Evolutionary conservation across 2,329 filamentous ascomycete genomes (phyloP).

Genomic region (Paraphoma chrysanthemicola): DNA sequence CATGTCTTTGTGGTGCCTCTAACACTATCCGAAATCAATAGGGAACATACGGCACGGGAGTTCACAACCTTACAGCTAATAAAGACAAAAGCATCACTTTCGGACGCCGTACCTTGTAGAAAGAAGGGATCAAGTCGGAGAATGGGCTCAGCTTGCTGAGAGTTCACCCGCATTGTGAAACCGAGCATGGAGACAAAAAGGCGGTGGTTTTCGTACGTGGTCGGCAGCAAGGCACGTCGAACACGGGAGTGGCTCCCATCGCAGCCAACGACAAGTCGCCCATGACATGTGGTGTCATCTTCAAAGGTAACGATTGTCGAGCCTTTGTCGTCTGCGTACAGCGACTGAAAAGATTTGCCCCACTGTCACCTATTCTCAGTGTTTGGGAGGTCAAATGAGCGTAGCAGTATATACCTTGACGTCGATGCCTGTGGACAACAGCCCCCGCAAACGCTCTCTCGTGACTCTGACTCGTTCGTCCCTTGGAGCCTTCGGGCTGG

Average conservation of each 20-base stretch:
- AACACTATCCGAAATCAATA: slow-evolving; percentile 3
- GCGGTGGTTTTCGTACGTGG: not conserved
- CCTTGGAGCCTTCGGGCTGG: slow-evolving; percentile 6
- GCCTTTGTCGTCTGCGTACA: slow-evolving; percentile 1
- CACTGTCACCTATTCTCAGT: slow-evolving; percentile 2
- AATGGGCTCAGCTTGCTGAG: slow-evolving; percentile 11
- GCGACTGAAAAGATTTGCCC: slow-evolving; percentile 9
- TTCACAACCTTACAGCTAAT: slow-evolving; percentile 1
- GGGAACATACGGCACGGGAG: not conserved
- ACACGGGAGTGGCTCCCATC: slow-evolving; percentile 15
- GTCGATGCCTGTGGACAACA: slow-evolving; percentile 13
- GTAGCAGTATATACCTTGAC: slow-evolving; percentile 2
- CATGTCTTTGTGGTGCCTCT: slow-evolving; percentile 3
- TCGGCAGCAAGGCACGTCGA: not conserved
- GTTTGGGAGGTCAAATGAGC: not conserved
- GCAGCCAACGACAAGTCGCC: slow-evolving; percentile 15
- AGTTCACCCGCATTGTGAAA: slow-evolving; percentile 10
- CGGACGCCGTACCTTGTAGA: slow-evolving; percentile 10
- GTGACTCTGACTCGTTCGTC: slow-evolving; percentile 12
- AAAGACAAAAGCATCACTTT: not conserved
- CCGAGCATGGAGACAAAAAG: slow-evolving; percentile 16
- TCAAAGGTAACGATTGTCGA: slow-evolving; percentile 11
- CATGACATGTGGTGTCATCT: slow-evolving; percentile 11
- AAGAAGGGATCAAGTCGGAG: slow-evolving; percentile 19
- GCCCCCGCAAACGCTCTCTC: slow-evolving; percentile 8